Percentiles rank a stretch among this genome's conserved stretches.
Conservation (phyloP, 306 rosid genomes). For the Medicago truncatula region DNA sequence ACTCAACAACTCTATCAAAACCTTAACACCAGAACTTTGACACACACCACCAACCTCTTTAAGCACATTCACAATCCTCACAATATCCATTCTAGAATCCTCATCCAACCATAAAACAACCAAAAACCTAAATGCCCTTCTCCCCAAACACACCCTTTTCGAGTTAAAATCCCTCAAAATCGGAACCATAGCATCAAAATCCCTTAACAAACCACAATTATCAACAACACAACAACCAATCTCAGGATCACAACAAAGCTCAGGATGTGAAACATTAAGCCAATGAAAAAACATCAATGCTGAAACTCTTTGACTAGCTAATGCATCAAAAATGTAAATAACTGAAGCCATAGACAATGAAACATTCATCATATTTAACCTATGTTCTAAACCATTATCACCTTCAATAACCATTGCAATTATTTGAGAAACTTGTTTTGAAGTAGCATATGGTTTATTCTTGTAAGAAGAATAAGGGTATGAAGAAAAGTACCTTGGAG, state of each 20-base stretch:
- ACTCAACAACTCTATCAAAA: conserved; percentile 66
- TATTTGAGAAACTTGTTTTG: conserved; percentile 54
- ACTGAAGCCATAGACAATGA: conserved; percentile 46
- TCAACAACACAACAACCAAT: conserved; percentile 60
- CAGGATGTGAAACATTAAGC: conserved; percentile 50
- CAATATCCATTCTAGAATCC: conserved; percentile 44
- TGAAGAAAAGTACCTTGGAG: conserved; percentile 3
- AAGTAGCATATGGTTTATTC: conserved; percentile 32
- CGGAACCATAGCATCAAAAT: conserved; percentile 60
- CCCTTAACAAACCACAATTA: conserved; percentile 67
- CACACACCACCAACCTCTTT: conserved; percentile 68
- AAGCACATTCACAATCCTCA: conserved; percentile 52
- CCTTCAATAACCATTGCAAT: conserved; percentile 49
- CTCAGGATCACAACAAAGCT: conserved; percentile 47
- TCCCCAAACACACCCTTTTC: conserved; percentile 34
- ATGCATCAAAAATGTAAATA: conserved; percentile 46
- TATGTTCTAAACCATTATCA: conserved; percentile 55
- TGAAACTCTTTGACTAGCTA: conserved; percentile 53
- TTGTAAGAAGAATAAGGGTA: conserved; percentile 4
- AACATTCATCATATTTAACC: conserved; percentile 54
- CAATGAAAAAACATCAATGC: conserved; percentile 66
- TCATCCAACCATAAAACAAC: conserved; percentile 40
- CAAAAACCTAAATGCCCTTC: conserved; percentile 68
- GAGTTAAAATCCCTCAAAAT: conserved; percentile 51
- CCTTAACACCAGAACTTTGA: conserved; percentile 56